Evolutionary conservation across 805 yeast species (phyloP).

Genomic region (Starmerella scarabaei): DNA sequence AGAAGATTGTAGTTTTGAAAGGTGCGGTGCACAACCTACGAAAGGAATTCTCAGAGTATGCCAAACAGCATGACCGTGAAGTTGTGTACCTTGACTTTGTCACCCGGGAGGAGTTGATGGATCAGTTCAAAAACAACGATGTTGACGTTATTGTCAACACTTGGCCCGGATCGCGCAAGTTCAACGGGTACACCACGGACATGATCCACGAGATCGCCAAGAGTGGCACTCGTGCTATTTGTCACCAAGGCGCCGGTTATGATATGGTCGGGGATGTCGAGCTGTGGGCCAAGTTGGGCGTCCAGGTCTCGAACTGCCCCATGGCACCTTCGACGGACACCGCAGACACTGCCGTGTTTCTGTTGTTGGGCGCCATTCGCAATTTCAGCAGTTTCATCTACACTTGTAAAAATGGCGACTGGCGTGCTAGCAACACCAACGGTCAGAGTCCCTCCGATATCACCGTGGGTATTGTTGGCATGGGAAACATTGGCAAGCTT

Average conservation of each 20-base stretch:
- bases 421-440: constrained; percentile 25
- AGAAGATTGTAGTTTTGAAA: constrained; percentile 8
- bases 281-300: constrained; percentile 31
- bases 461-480: constrained; percentile 44
- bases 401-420: constrained; percentile 33
- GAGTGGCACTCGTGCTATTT: constrained; percentile 27
- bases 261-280: constrained; percentile 37
- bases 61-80: constrained; percentile 9
- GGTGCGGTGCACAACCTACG: constrained; percentile 3
- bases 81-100: constrained; percentile 8
- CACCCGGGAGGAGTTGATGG: constrained; percentile 16
- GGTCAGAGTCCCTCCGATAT: constrained; percentile 40
- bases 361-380: constrained; percentile 39
- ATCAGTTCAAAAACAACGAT: constrained; percentile 11
- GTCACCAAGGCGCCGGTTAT: constrained; percentile 49
- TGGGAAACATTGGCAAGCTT: constrained; percentile 51
- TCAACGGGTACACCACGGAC: constrained; percentile 19
- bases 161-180: constrained; percentile 16
- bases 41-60: constrained; percentile 4
- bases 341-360: constrained; percentile 41
- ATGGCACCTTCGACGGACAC: constrained; percentile 42
- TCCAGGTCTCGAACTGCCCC: constrained; percentile 42
- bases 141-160: constrained; percentile 18
- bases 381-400: constrained; percentile 33
- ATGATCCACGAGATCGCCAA: constrained; percentile 14